phyloP scores from a whole-genome alignment of 2,329 filamentous ascomycete genomes.

The Macrophomina phaseolina region DNA sequence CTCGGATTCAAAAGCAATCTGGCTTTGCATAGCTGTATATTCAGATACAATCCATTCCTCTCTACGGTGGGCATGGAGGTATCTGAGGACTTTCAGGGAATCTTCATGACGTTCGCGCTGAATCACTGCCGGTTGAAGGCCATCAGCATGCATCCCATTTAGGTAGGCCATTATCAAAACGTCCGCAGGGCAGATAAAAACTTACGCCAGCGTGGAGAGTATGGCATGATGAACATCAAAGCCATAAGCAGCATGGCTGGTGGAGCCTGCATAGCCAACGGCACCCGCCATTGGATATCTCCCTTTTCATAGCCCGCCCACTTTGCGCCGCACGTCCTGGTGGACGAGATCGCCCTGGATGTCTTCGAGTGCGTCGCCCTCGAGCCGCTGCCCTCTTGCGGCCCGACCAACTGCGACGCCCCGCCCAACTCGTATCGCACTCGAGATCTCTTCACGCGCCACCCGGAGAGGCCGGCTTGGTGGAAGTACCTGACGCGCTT shows the following conservation, averaged over 20 bases:
- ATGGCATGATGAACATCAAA: slow-evolving; percentile 30
- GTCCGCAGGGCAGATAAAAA: no score
- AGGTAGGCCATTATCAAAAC: no score
- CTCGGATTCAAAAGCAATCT: slow-evolving; percentile 38
- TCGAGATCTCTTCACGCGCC: slow-evolving; percentile 52
- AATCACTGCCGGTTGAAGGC: slow-evolving; percentile 23
- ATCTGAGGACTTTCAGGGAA: slow-evolving; percentile 36
- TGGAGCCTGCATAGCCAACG: slow-evolving; percentile 32
- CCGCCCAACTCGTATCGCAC: slow-evolving; percentile 1
- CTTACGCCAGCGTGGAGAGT: slow-evolving; percentile 31
- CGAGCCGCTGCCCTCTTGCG: slow-evolving; percentile 40
- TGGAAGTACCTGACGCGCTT: slow-evolving; percentile 55
- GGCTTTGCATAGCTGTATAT: slow-evolving; percentile 38
- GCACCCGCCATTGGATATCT: slow-evolving; percentile 33
- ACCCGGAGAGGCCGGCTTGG: slow-evolving; percentile 44
- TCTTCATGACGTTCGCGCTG: slow-evolving; percentile 35
- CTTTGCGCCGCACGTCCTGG: slow-evolving; percentile 46
- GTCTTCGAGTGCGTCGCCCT: slow-evolving; percentile 45
- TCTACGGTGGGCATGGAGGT: slow-evolving; percentile 34
- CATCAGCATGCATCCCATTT: no score
- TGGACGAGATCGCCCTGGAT: slow-evolving; percentile 42
- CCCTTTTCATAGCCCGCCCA: slow-evolving; percentile 56
- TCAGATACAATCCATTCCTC: slow-evolving; percentile 35
- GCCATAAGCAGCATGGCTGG: slow-evolving; percentile 29
- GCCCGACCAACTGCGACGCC: slow-evolving; percentile 52